phyloP scores from a whole-genome alignment of 164 flowering plant genomes.

The Chimonanthus salicifolius region DNA sequence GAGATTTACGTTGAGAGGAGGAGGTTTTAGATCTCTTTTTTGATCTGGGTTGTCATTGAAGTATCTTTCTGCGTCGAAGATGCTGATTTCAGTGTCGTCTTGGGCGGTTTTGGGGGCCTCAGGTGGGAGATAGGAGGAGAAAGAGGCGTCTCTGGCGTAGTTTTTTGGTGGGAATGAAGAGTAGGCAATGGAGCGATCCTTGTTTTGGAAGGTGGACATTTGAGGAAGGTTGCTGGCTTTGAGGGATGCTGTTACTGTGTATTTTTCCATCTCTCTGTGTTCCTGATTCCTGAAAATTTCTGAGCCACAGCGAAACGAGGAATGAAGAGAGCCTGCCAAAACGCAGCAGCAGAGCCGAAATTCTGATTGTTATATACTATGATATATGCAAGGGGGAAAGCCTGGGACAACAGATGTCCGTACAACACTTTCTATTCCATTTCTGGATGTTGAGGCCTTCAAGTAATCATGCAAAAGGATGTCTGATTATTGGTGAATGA shows the following conservation, averaged over 20 bases:
- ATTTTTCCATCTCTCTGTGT: constrained; percentile 1
- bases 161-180: constrained; percentile 9
- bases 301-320: neutral
- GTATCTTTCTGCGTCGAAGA: constrained; percentile 70
- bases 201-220: neutral
- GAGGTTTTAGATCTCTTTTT: constrained; percentile 7
- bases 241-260: constrained; percentile 9
- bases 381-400: neutral
- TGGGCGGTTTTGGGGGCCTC: constrained; percentile 2
- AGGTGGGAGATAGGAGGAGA: constrained; percentile 33
- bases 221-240: constrained; percentile 2
- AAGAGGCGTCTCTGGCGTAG: constrained; percentile 26
- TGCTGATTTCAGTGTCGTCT: constrained; percentile 54
- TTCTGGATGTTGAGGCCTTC: neutral
- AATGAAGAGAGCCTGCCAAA: neutral
- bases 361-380: neutral
- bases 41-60: constrained; percentile 42
- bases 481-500: neutral
- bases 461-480: neutral
- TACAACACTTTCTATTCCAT: neutral
- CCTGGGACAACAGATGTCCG: neutral
- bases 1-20: neutral
- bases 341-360: neutral
- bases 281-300: neutral
- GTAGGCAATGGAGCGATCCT: constrained; percentile 4